Percentiles rank a stretch among this genome's conserved stretches.
Conservation (phyloP, 1,284 basidiomycete genomes). For the Heterobasidion occidentale region DNA sequence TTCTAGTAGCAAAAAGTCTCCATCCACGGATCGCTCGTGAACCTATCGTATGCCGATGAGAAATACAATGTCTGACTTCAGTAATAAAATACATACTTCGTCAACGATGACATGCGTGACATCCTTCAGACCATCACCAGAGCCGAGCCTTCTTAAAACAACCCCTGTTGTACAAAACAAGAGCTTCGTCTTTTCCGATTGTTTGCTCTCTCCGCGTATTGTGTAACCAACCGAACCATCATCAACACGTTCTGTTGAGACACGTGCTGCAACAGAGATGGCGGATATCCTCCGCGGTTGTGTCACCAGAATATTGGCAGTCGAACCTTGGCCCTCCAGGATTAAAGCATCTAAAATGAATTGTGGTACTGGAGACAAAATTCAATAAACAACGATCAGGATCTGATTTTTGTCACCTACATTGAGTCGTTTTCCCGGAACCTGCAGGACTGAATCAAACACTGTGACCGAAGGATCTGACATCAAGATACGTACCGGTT, state of each 20-base stretch:
- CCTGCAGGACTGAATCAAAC: conserved; percentile 31
- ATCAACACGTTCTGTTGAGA: conserved; percentile 79
- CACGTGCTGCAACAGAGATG: conserved; percentile 83
- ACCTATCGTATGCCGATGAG: conserved; percentile 39
- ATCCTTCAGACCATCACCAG: conserved; percentile 62
- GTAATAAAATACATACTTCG: conserved; percentile 45
- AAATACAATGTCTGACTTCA: neutral
- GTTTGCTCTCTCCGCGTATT: conserved; percentile 84
- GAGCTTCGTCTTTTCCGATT: conserved; percentile 61
- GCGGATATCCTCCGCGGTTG: conserved; percentile 90
- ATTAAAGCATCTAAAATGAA: conserved; percentile 87
- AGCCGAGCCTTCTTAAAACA: conserved; percentile 72
- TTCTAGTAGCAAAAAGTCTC: conserved; percentile 87
- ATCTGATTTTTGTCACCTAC: conserved; percentile 28
- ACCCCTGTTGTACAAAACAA: conserved; percentile 94
- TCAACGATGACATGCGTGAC: conserved; percentile 89
- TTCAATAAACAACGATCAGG: neutral
- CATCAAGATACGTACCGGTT: conserved; percentile 40
- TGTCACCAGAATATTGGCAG: conserved; percentile 79
- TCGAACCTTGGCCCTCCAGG: conserved; percentile 48
- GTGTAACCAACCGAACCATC: conserved; percentile 85
- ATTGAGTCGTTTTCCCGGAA: conserved; percentile 85
- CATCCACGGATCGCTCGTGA: conserved; percentile 87
- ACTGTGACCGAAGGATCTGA: neutral
- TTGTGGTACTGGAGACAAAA: conserved; percentile 63